Conservation (phyloP, 495 filamentous ascomycete species). For the Daldinia grandis region DNA sequence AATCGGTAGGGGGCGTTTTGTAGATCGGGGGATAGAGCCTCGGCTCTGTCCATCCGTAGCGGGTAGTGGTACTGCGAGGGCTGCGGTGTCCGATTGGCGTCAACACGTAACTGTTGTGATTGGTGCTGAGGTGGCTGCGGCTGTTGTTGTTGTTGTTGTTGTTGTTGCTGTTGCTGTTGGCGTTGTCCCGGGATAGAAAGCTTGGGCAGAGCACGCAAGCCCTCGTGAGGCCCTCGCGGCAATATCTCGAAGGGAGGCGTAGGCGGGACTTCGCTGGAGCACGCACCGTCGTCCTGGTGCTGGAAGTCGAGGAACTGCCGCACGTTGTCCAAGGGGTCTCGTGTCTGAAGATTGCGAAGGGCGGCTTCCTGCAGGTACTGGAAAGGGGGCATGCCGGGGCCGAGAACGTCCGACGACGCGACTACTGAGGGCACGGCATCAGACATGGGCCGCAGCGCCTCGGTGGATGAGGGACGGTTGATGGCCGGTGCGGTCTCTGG, state of each 20-base stretch:
- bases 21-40: constrained; percentile 58
- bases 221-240: constrained; percentile 54
- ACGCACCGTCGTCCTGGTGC: constrained; percentile 58
- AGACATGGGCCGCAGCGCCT: constrained; percentile 65
- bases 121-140: constrained; percentile 30
- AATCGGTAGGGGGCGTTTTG: constrained; percentile 71
- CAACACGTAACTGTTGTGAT: constrained; percentile 7
- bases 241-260: constrained; percentile 65
- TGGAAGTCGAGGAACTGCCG: constrained; percentile 87
- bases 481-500: constrained; percentile 65
- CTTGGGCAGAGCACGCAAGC: constrained; percentile 65
- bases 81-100: constrained; percentile 30
- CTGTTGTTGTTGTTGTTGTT: constrained; percentile 46
- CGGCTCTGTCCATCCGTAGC: constrained; percentile 61
- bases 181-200: constrained; percentile 62
- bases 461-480: constrained; percentile 47
- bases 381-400: constrained; percentile 68
- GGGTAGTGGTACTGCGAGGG: constrained; percentile 48
- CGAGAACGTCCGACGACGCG: constrained; percentile 89
- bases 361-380: constrained; percentile 73
- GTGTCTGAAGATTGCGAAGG: constrained; percentile 69
- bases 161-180: too few relatives aligned
- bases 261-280: constrained; percentile 63
- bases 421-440: constrained; percentile 79
- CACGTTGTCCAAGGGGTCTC: constrained; percentile 91